These are phyloP conservation scores for Annulohypoxylon nitens DNA, from an alignment of 495 filamentous ascomycete species.

Conservation along the genomic window DNA sequence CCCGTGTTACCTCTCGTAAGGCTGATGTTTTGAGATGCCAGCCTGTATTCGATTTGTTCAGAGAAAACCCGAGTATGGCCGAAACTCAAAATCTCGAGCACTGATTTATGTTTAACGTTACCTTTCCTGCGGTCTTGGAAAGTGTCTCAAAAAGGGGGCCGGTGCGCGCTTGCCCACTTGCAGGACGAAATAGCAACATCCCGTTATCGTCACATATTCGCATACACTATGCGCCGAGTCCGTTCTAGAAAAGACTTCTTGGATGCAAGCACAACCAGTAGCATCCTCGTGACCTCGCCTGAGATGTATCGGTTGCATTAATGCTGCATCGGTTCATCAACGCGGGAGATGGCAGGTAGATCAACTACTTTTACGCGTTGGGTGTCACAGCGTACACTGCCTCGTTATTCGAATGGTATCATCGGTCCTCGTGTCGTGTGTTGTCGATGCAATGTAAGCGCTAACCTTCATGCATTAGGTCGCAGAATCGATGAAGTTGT, in stretches of 20 bases:
- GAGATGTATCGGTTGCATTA: conserved; percentile 30
- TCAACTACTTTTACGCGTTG: conserved; percentile 30
- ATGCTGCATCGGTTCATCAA: conserved; percentile 33
- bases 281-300: conserved; percentile 36
- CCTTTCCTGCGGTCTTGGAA: conserved; percentile 13
- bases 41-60: conserved; percentile 6
- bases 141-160: conserved; percentile 15
- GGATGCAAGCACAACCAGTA: conserved; percentile 27
- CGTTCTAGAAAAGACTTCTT: conserved; percentile 16
- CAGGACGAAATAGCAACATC: conserved; percentile 15
- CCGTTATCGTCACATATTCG: conserved; percentile 15
- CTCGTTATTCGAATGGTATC: conserved; percentile 38
- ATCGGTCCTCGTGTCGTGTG: conserved; percentile 41
- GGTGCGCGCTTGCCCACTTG: conserved; percentile 20
- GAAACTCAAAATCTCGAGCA: conserved; percentile 29
- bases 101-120: conserved; percentile 25
- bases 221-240: conserved; percentile 17
- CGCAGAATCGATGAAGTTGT: conserved; percentile 31
- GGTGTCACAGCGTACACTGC: conserved; percentile 30
- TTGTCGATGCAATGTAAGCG: conserved; percentile 47
- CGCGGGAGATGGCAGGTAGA: conserved; percentile 40
- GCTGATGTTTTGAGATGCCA: conserved; percentile 30
- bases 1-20: conserved; percentile 42
- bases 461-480: conserved; percentile 38
- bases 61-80: conserved; percentile 40